Conservation (phyloP, 345 rosid species). For the Acer yangbiense region DNA sequence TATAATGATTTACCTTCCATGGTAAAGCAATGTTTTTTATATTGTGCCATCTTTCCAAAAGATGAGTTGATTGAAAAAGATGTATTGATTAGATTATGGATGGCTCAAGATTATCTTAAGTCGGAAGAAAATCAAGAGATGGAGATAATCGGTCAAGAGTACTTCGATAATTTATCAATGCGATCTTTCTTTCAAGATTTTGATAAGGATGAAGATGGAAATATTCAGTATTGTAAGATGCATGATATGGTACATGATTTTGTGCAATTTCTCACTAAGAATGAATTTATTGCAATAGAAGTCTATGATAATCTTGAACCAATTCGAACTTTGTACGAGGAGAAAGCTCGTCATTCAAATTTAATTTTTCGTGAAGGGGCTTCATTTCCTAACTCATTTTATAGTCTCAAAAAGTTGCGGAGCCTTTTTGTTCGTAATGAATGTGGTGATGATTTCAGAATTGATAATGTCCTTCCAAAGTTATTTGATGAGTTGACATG, state of each 20-base stretch:
- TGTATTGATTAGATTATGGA: not conserved
- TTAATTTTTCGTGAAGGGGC: not conserved
- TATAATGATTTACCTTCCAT: not conserved
- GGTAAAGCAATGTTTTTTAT: not conserved
- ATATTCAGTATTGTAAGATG: not conserved
- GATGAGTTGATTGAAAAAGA: not conserved
- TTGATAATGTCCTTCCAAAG: not conserved
- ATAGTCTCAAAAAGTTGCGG: not conserved
- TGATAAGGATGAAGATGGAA: not conserved
- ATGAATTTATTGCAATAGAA: not conserved
- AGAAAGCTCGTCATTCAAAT: not conserved
- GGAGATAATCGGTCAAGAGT: not conserved
- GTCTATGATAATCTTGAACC: no score
- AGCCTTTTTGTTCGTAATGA: not conserved
- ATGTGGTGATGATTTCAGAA: no score
- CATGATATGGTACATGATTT: not conserved
- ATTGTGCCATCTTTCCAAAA: slow-evolving; percentile 24
- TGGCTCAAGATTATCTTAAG: not conserved
- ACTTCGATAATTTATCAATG: not conserved
- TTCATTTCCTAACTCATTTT: not conserved
- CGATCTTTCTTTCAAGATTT: not conserved
- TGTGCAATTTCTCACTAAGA: not conserved
- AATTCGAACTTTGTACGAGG: no score
- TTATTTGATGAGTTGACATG: not conserved
- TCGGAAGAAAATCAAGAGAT: not conserved